These are phyloP conservation scores for Plasmodium cynomolgi DNA, from an alignment of 169 alveolate genomes.

Conservation along the genomic window DNA sequence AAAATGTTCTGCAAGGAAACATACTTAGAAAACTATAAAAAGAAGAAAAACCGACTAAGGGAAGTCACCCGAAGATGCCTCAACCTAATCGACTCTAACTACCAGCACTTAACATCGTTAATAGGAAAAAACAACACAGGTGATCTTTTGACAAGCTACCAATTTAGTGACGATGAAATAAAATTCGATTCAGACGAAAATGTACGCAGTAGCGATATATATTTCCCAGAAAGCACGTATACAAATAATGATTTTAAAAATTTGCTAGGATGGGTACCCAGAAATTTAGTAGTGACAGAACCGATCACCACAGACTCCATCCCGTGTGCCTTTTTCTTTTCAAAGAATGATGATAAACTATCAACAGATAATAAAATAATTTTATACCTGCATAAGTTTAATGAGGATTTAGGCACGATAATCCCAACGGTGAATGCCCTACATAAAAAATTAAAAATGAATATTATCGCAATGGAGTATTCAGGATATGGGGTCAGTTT, in stretches of 20 bases:
- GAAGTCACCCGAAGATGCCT: constrained; percentile 56
- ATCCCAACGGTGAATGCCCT: constrained; percentile 63
- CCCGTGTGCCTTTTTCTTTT: constrained; percentile 67
- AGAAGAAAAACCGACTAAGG: constrained; percentile 33
- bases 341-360: background rate
- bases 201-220: constrained; percentile 9
- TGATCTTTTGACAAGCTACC: constrained; percentile 43
- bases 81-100: constrained; percentile 33
- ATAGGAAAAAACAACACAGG: constrained; percentile 1
- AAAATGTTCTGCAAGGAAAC: constrained; percentile 41
- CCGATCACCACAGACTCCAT: constrained; percentile 49
- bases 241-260: constrained; percentile 68
- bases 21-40: constrained; percentile 13
- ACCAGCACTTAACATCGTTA: constrained; percentile 13
- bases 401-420: constrained; percentile 65
- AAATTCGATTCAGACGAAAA: constrained; percentile 49
- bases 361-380: constrained; percentile 25
- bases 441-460: constrained; percentile 53
- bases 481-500: constrained; percentile 70
- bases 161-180: constrained; percentile 72
- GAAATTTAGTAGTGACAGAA: constrained; percentile 40
- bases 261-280: constrained; percentile 74
- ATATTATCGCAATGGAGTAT: constrained; percentile 73
- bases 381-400: constrained; percentile 61
- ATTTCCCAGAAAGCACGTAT: constrained; percentile 55